Base-by-base conservation (phyloP, 2,329 filamentous ascomycete genomes). In the Fusarium pseudonygamai region DNA sequence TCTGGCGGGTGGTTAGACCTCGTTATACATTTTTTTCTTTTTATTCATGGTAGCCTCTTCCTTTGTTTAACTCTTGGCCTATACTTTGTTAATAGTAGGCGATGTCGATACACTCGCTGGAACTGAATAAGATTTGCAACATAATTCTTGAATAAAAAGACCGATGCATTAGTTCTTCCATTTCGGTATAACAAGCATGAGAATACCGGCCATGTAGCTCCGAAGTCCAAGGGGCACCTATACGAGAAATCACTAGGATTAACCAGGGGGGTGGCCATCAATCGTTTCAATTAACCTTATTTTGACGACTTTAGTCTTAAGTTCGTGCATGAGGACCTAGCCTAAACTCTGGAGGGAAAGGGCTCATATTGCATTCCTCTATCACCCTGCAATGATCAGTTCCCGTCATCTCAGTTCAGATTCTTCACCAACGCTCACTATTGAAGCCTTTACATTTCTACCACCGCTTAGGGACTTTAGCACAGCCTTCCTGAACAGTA, bases 11-110 rank as follows among this genome's bases (percentile, higher is more conserved):
- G 46, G 49, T 72, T 75, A 75, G 72, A 74, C 60, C 69, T 74
- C 55, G 64, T 72, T 59, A 55, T 67, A 60, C 57, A 62, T 55
- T 60, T 64, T 64, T 66, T 67, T 34, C 61, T 62, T 63, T 72
- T 64, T 65, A 36, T n/a, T 56, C 30, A 39, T 50, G 22, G 22
- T 36, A 32, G 45, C 57, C 36, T 55, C 30, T n/a, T 32, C 37
- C 26, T 15, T 60, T 63, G 42, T 60, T 64, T 42, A 49, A 67
- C 43, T 45, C 37, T 42, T 73, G 62, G 62, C 72, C 67, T 77
- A 78, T 78, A 78, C 65, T 63, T 64, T 71, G 61, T 77, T 78
- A 77, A 78, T 78, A 57, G 67, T 75, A 77, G 71, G 73, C 63
- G 65, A 77, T 46, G 63, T 72, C 69, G 22, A 71, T 73, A 73